These are phyloP conservation scores for Pseudopithomyces chartarum DNA, from an alignment of 2,329 filamentous ascomycete genomes.

Conservation along the genomic window DNA sequence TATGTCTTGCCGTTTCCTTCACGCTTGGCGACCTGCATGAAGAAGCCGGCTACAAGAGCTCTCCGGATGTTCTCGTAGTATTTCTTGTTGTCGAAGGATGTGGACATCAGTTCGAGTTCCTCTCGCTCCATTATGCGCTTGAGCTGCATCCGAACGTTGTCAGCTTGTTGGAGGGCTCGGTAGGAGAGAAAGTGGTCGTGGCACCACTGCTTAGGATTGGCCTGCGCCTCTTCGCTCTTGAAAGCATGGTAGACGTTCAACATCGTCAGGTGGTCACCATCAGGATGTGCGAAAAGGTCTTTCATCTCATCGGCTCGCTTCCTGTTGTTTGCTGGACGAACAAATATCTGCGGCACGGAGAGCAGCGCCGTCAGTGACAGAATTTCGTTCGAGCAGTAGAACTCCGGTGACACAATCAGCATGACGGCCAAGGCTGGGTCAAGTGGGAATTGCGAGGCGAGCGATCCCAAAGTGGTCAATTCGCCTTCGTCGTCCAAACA, in stretches of 20 bases:
- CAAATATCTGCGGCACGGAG: slow-evolving; percentile 92
- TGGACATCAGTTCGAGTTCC: slow-evolving; percentile 83
- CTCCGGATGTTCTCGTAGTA: slow-evolving; percentile 98
- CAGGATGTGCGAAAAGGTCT: slow-evolving; percentile 84
- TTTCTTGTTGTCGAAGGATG: slow-evolving; percentile 90
- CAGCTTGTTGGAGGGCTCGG: slow-evolving; percentile 86
- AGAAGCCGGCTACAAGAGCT: slow-evolving; percentile 91
- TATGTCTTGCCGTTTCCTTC: slow-evolving; percentile 89
- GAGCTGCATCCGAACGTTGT: slow-evolving; percentile 90
- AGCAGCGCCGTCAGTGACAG: slow-evolving; percentile 92
- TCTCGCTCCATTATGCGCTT: slow-evolving; percentile 96
- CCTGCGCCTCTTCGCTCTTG: slow-evolving; percentile 73
- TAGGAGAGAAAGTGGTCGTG: slow-evolving; percentile 94
- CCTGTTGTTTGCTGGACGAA: slow-evolving; percentile 81
- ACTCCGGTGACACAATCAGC: slow-evolving; percentile 96
- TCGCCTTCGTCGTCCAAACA: slow-evolving; percentile 97
- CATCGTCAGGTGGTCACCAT: slow-evolving; percentile 94
- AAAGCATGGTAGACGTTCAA: slow-evolving; percentile 98
- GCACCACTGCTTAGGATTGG: slow-evolving; percentile 87
- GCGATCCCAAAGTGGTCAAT: slow-evolving; percentile 79
- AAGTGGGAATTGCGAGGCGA: slow-evolving; percentile 93
- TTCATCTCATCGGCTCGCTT: slow-evolving; percentile 99
- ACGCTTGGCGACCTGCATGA: slow-evolving; percentile 99
- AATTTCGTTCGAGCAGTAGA: slow-evolving; percentile 98
- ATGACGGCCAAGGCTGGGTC: slow-evolving; percentile 95